Evolutionary conservation across 148 eudicot species (phyloP).

Genomic region (Camellia granthamiana): DNA sequence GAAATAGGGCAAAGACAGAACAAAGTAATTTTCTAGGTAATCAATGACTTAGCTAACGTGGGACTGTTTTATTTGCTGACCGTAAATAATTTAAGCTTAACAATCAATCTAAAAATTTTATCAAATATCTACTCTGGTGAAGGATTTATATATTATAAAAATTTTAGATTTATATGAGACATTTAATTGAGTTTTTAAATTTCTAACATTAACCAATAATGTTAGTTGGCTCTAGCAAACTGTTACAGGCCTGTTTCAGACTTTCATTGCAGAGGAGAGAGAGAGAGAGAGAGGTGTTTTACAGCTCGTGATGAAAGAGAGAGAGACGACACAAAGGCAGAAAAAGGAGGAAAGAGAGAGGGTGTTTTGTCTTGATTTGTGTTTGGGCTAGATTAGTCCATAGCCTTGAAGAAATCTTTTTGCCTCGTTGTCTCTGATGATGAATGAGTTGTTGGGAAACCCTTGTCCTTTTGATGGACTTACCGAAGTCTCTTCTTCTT

Average conservation of each 20-base stretch:
- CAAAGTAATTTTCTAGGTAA: no score
- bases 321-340: slow-evolving; percentile 9
- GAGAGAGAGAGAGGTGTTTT: slow-evolving; percentile 12
- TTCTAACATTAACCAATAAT: no score
- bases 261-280: neutral
- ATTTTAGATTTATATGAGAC: no score
- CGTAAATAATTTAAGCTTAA: no score
- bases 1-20: no score
- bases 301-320: slow-evolving; percentile 40
- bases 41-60: no score
- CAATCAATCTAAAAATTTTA: no score
- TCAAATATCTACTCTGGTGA: no score
- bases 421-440: slow-evolving; percentile 21
- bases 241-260: neutral
- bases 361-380: slow-evolving; percentile 31
- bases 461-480: slow-evolving; percentile 18
- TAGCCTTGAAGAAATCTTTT: slow-evolving; percentile 8
- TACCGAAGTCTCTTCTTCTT: slow-evolving; percentile 16
- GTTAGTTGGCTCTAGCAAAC: neutral
- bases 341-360: slow-evolving; percentile 14
- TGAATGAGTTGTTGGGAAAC: slow-evolving; percentile 13
- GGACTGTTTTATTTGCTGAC: no score
- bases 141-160: no score
- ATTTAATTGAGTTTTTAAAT: no score
- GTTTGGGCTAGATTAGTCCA: slow-evolving; percentile 17